These are phyloP conservation scores for Hyphodiscus hymeniophilus DNA, from an alignment of 495 filamentous ascomycete genomes.

Conservation along the genomic window DNA sequence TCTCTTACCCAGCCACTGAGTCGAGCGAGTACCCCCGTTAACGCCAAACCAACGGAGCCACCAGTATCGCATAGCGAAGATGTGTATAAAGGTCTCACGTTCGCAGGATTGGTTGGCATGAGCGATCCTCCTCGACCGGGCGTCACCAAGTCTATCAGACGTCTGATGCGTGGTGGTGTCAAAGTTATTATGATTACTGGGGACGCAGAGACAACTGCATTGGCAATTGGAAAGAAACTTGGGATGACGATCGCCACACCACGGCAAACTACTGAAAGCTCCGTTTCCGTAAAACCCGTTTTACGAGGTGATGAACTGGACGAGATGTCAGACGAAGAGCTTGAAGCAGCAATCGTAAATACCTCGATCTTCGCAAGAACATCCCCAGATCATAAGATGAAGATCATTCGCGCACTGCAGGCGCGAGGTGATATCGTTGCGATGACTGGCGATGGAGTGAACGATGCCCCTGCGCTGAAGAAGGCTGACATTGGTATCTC, in stretches of 20 bases:
- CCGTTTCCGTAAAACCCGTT: conserved; percentile 56
- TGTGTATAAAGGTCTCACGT: conserved; percentile 71
- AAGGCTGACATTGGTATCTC: conserved; percentile 97
- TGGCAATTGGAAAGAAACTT: conserved; percentile 86
- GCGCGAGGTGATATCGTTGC: conserved; percentile 92
- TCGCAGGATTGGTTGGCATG: conserved; percentile 93
- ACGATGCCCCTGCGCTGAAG: conserved; percentile 94
- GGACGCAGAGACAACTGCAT: conserved; percentile 86
- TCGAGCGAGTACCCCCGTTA: conserved; percentile 23
- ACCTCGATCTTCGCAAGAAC: conserved; percentile 94
- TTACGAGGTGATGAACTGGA: conserved; percentile 87
- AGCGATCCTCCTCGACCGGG: conserved; percentile 88
- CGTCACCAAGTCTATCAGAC: conserved; percentile 81
- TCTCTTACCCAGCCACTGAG: conserved; percentile 30
- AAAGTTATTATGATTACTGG: conserved; percentile 99
- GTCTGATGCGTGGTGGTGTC: conserved; percentile 86
- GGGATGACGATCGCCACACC: conserved; percentile 67
- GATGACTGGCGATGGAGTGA: conserved; percentile 98
- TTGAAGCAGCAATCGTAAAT: conserved; percentile 72
- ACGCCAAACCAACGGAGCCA: conserved; percentile 32
- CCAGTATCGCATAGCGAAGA: conserved; percentile 51
- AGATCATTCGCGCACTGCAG: conserved; percentile 88
- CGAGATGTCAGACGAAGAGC: conserved; percentile 73
- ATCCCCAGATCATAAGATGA: conserved; percentile 95
- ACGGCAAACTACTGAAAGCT: conserved; percentile 33